Evolutionary conservation across 2,329 filamentous ascomycete genomes (phyloP), one percentile per base, ranked within the genome.

Genomic region (Colletotrichum sp.): DNA sequence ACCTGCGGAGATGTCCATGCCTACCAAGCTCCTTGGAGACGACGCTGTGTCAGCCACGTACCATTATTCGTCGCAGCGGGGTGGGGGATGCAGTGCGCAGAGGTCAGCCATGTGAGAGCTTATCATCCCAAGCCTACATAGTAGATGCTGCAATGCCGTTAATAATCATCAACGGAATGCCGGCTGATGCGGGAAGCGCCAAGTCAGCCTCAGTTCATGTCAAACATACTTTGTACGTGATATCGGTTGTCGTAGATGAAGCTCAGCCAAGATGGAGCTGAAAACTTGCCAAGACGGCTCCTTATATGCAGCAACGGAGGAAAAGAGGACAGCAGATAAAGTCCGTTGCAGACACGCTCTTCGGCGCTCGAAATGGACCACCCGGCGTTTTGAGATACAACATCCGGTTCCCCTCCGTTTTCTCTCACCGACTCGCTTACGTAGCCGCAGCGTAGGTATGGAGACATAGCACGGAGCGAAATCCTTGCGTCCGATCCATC

Each of bases 401-500:
- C 39, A 44, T 44, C 39, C 39, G 39, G 39, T 44, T n/a, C 9
- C 9, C 39, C 39, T n/a, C 19, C 39, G 39, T 44, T 44, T 19
- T 44, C 39, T 44, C 39, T 44, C 9, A 39, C 32, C 32, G 25
- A 44, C 61, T 39, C n/a, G n/a, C 61, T 16, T 30, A 25, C 25
- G 25, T 25, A 25, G 25, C 25, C 25, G 25, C 25, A 25, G 25
- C 25, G 25, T 25, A 25, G 25, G 25, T 25, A 36, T 15, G n/a
- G 8, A 19, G 30, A 22, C 19, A 36, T 22, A 28, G 7, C 8
- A 36, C 32, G 30, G 12, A 22, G n/a, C 44, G 11, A 52, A 22
- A 61, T 60, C 70, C 74, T 60, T 74, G 70, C 48, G 32, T 66
- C 71, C 71, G 74, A 76, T 69, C 74, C 48, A 36, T 36, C 64